Conservation (phyloP, 345 rosid species). For the Camelina hispida region DNA sequence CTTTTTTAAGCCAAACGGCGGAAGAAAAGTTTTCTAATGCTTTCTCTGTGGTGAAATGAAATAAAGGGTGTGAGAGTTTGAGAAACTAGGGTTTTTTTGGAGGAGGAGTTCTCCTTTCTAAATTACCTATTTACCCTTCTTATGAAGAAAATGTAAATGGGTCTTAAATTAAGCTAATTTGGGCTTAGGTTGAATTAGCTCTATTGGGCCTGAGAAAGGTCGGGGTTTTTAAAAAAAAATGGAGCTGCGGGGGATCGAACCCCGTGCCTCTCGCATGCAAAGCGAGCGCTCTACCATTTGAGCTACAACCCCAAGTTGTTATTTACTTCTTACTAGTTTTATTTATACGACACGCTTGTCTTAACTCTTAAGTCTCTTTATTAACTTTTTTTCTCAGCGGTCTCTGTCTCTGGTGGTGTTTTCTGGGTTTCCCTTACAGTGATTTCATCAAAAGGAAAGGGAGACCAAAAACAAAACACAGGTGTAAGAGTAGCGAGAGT, state of each 20-base stretch:
- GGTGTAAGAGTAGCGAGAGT: too few species aligned
- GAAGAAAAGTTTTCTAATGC: not conserved
- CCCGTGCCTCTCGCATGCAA: constrained; percentile 43
- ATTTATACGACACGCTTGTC: too few species aligned
- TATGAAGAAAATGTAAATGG: not conserved
- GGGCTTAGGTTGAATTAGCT: not conserved
- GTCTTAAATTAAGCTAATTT: not conserved
- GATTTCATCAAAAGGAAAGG: not conserved
- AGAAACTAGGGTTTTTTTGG: constrained; percentile 52
- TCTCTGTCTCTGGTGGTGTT: not conserved
- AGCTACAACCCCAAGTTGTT: constrained; percentile 19
- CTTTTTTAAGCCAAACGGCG: constrained; percentile 16
- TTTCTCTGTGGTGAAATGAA: not conserved
- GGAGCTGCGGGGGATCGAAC: constrained; percentile 31
- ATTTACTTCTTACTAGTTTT: accelerated
- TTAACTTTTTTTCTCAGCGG: not conserved
- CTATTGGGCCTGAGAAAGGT: not conserved
- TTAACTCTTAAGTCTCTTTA: not conserved
- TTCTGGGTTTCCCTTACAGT: constrained; percentile 11
- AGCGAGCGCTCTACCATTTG: constrained; percentile 92
- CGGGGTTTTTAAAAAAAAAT: not conserved
- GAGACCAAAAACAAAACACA: not conserved
- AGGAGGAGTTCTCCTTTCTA: not conserved
- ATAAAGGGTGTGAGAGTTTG: constrained; percentile 13
- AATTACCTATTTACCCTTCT: constrained; percentile 26